phyloP scores from a whole-genome alignment of 2,329 filamentous ascomycete genomes.

The Chaetomium sp. region DNA sequence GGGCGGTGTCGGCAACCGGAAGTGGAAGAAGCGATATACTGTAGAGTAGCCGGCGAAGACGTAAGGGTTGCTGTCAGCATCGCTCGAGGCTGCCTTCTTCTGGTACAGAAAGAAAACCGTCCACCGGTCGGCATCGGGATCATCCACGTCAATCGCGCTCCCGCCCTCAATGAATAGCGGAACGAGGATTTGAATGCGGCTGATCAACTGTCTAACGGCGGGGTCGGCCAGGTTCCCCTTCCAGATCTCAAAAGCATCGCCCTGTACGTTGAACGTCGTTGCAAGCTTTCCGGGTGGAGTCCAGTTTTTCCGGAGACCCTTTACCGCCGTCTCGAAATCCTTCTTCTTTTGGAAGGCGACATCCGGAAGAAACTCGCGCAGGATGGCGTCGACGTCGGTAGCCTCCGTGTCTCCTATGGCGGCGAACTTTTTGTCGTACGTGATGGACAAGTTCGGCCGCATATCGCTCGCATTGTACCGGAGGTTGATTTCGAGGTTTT shows the following conservation, averaged over 20 bases:
- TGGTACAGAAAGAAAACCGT: constrained; percentile 86
- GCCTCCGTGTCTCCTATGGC: constrained; percentile 68
- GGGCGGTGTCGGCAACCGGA: constrained; percentile 50
- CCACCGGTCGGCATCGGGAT: constrained; percentile 80
- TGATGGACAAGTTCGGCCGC: constrained; percentile 72
- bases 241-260: constrained; percentile 81
- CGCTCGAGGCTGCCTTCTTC: constrained; percentile 52
- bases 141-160: constrained; percentile 67
- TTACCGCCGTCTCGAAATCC: constrained; percentile 64
- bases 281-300: constrained; percentile 76
- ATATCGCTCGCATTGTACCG: constrained; percentile 71
- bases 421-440: constrained; percentile 71
- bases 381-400: constrained; percentile 65
- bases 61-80: constrained; percentile 61
- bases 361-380: constrained; percentile 68
- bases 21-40: constrained; percentile 81
- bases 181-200: constrained; percentile 79
- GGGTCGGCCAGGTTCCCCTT: constrained; percentile 71
- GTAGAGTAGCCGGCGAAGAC: constrained; percentile 87
- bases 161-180: constrained; percentile 92
- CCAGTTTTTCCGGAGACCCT: constrained; percentile 50
- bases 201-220: constrained; percentile 69
- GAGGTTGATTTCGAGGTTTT: constrained; percentile 74
- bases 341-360: constrained; percentile 67
- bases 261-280: constrained; percentile 61